These are phyloP conservation scores for Huiozyma sinensis DNA, from an alignment of 805 yeast genomes.

Conservation along the genomic window DNA sequence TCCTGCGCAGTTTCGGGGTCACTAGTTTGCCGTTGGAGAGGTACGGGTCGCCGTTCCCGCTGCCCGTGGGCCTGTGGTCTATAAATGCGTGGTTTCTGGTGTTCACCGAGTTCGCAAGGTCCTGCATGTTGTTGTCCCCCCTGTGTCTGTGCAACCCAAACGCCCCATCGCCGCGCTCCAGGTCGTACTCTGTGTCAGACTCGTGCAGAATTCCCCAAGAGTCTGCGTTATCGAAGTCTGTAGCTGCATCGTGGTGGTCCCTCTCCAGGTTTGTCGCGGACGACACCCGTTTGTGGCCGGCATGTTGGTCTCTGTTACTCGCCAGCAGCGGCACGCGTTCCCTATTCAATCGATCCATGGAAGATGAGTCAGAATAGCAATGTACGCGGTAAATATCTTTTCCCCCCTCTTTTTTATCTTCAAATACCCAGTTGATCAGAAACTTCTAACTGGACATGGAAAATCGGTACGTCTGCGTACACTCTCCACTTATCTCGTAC, in stretches of 20 bases:
- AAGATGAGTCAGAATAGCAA: too few species aligned
- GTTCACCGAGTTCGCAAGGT: slow-evolving; percentile 1
- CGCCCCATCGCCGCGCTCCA: slow-evolving; percentile 6
- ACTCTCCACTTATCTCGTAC: too few species aligned
- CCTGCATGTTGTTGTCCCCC: slow-evolving; percentile 1
- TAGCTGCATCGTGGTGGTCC: neutral
- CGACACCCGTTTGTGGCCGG: neutral
- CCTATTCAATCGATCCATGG: neutral
- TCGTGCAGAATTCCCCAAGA: slow-evolving; percentile 28
- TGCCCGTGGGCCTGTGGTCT: slow-evolving; percentile 18
- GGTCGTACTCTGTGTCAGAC: slow-evolving; percentile 11
- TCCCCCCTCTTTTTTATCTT: too few species aligned
- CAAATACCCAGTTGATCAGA: too few species aligned
- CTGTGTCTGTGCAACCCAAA: slow-evolving; percentile 1
- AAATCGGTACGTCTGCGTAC: too few species aligned
- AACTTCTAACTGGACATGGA: too few species aligned
- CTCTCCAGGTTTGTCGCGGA: neutral
- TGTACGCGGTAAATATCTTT: too few species aligned
- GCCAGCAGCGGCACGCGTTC: neutral
- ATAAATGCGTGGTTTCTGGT: slow-evolving; percentile 8
- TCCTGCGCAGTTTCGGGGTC: neutral
- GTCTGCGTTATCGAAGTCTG: slow-evolving; percentile 26
- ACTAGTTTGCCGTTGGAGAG: slow-evolving; percentile 3
- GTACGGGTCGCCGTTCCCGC: neutral
- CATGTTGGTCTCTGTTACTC: neutral